These are phyloP conservation scores for Vaccinium darrowii DNA, from an alignment of 148 eudicot species.

Conservation along the genomic window DNA sequence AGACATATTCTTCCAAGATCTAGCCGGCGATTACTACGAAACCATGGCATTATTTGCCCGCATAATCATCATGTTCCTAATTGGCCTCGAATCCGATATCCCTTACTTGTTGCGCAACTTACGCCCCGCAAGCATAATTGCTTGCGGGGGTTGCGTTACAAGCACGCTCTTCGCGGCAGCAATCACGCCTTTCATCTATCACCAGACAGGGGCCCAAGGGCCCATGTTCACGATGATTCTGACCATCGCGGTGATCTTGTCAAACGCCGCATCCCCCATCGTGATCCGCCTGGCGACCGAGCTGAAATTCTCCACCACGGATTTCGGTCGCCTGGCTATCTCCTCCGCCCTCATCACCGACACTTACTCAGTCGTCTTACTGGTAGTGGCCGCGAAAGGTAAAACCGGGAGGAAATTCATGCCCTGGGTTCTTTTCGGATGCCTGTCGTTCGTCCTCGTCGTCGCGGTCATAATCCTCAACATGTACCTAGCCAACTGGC, in stretches of 20 bases:
- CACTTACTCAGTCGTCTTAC: conserved; percentile 30
- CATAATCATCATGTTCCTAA: conserved; percentile 69
- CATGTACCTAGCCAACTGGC: conserved; percentile 50
- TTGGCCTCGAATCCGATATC: conserved; percentile 84
- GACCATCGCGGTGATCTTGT: conserved; percentile 37
- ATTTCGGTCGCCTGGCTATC: conserved; percentile 68
- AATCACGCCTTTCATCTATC: conserved; percentile 33
- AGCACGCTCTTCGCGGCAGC: conserved; percentile 61
- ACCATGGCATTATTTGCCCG: conserved; percentile 69
- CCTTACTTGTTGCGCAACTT: conserved; percentile 57
- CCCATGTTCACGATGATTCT: conserved; percentile 33
- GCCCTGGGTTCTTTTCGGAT: conserved; percentile 29
- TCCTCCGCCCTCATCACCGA: conserved; percentile 64
- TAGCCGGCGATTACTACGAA: conserved; percentile 72
- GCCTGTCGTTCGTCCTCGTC: conserved; percentile 29
- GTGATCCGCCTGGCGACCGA: conserved; percentile 73
- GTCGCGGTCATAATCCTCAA: conserved; percentile 44
- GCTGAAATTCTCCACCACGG: conserved; percentile 59
- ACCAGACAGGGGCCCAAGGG: conserved; percentile 27
- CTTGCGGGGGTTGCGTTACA: conserved; percentile 41
- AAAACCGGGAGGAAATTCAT: conserved; percentile 8
- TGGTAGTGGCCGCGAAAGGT: conserved; percentile 36
- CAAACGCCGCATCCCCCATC: conserved; percentile 72
- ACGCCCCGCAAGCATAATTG: conserved; percentile 49
- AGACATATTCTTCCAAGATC: conserved; percentile 50